Base-by-base conservation (phyloP, 768 basidiomycete species). In the Tulasnella calospora region DNA sequence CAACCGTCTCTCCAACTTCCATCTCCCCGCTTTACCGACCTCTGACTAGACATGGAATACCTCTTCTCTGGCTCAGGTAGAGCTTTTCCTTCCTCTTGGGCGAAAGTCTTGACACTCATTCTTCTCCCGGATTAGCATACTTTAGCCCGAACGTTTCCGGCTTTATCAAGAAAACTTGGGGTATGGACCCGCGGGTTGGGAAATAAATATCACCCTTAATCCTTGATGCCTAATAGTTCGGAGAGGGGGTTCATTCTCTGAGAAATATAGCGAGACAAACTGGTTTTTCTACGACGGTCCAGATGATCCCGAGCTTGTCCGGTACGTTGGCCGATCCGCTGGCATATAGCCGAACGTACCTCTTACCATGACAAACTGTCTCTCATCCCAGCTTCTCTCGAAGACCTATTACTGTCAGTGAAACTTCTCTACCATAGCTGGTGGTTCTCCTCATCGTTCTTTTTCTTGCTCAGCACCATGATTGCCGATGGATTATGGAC, bases 281-380 rank as follows among this genome's bases (percentile, higher is more conserved):
- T 75, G 74, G 74, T 75, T 75, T 51, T 75, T 75, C 51, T 75
- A 75, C 46, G 36, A 75, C 35, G 74, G 74, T 13, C 41, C 30
- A 17, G 51, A 55, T 33, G 74, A 75, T 51, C 74, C 74, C 21
- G 74, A 57, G 47, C 51, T 75, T 17, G 51, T 15, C 4, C 27
- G 74, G 74, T 75, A 15, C 44, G 74, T 44, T 17, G 30, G 19
- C 3, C 19, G 30, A 7, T 41, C 13, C 44, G 44, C 44, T 44
- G 44, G 15, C 44, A 17, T 40, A 17, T 15, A 19, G 44, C 13
- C 1, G 44, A 17, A 13, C 13, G 13, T 17, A 4, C 12, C 12
- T 35, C 36, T 33, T 44, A 19, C 30, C 36, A 0, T 15, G 44
- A 5, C 7, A 41, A n/a, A 17, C 35, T 35, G 17, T 12, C 38